Evolutionary conservation across 306 rosid genomes (phyloP).

Genomic region (Lathyrus oleraceus): DNA sequence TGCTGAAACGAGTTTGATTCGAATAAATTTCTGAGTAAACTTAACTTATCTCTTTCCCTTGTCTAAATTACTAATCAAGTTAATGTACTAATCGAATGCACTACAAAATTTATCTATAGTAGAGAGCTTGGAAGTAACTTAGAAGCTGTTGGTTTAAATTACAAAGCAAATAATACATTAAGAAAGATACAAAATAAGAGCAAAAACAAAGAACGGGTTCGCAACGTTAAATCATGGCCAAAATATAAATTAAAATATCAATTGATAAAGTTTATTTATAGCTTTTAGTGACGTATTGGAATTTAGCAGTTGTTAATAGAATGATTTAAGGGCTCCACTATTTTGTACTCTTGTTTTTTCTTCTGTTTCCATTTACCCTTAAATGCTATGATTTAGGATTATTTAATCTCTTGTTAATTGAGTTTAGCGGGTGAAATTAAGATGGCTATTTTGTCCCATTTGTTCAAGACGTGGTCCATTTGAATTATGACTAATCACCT

Average conservation of each 20-base stretch:
- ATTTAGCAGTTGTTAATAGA: conserved; percentile 51
- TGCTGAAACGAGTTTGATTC: too few relatives aligned
- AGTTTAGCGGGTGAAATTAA: conserved; percentile 37
- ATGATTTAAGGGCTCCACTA: conserved; percentile 55
- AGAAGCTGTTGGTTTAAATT: neutral
- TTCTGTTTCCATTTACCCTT: conserved; percentile 41
- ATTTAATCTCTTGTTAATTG: conserved; percentile 40
- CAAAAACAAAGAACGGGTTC: conserved; percentile 54
- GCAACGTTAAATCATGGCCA: conserved; percentile 48
- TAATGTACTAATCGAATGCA: neutral
- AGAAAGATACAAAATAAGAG: conserved; percentile 59
- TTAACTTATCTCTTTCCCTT: neutral
- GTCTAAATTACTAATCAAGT: neutral
- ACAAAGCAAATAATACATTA: conserved; percentile 26
- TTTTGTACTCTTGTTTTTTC: conserved; percentile 51
- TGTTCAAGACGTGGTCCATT: conserved; percentile 42
- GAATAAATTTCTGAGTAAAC: too few relatives aligned
- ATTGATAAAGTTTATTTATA: conserved; percentile 38
- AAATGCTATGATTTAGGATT: conserved; percentile 33
- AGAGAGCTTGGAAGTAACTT: neutral
- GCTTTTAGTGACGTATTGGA: conserved; percentile 51
- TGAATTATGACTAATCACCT: conserved; percentile 48
- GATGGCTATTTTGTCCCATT: conserved; percentile 47
- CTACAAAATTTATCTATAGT: neutral
- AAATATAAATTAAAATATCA: conserved; percentile 34